These are phyloP conservation scores for Trypanosoma brucei DNA, from an alignment of 208 protist species.

Conservation along the genomic window DNA sequence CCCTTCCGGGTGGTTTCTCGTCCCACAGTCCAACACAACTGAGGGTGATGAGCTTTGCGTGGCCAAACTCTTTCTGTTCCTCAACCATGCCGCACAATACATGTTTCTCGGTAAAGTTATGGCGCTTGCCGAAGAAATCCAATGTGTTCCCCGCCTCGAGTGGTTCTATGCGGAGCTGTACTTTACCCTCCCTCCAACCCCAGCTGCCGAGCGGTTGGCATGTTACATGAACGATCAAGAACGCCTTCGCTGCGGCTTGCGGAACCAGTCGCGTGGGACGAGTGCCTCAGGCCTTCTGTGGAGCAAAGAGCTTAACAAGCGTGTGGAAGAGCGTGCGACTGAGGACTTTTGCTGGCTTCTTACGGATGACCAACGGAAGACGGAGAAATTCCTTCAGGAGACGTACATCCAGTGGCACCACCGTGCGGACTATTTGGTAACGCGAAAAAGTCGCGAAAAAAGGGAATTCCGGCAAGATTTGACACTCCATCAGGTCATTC, in stretches of 20 bases:
- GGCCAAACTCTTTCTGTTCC: conserved; percentile 70
- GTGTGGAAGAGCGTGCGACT: conserved; percentile 42
- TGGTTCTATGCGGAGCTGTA: conserved; percentile 83
- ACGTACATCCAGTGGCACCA: conserved; percentile 86
- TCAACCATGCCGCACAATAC: conserved; percentile 81
- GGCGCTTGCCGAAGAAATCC: conserved; percentile 73
- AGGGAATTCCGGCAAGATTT: conserved; percentile 79
- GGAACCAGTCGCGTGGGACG: conserved; percentile 66
- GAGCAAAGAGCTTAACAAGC: conserved; percentile 59
- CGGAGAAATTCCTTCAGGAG: conserved; percentile 76
- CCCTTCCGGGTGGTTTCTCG: conserved; percentile 65
- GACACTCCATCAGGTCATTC: conserved; percentile 76
- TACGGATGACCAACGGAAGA: conserved; percentile 64
- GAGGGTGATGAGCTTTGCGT: conserved; percentile 56
- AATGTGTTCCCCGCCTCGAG: conserved; percentile 66
- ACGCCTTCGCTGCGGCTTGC: conserved; percentile 63
- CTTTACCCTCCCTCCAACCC: conserved; percentile 64
- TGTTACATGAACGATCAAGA: conserved; percentile 87
- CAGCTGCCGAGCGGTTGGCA: conserved; percentile 60
- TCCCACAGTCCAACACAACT: conserved; percentile 34
- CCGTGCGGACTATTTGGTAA: conserved; percentile 83
- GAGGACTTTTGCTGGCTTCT: conserved; percentile 83
- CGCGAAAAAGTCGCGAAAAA: conserved; percentile 84
- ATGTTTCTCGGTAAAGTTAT: conserved; percentile 71
- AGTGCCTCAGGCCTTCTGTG: conserved; percentile 57